Evolutionary conservation across 306 rosid genomes (phyloP).

Genomic region (Heteromeles arbutifolia): DNA sequence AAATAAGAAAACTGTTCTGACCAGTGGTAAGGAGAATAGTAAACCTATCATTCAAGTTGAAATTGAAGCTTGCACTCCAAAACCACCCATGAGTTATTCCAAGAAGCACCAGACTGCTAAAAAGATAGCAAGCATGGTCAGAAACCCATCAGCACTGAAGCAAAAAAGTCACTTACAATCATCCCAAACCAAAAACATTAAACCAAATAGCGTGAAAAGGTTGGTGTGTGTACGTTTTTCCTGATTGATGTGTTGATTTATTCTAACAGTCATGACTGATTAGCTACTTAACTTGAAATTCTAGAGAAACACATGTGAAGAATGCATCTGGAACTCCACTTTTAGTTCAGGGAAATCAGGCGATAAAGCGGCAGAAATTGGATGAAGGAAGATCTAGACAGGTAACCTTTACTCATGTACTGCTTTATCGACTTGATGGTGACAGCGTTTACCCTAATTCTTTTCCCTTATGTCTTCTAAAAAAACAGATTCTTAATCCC

Average conservation of each 20-base stretch:
- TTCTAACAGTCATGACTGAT: not conserved
- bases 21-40: slow-evolving; percentile 2
- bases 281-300: not conserved
- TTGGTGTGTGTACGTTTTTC: not conserved
- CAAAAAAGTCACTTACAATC: slow-evolving; percentile 41
- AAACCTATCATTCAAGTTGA: slow-evolving; percentile 23
- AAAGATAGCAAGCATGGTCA: slow-evolving; percentile 42
- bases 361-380: slow-evolving; percentile 87
- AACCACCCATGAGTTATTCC: slow-evolving; percentile 39
- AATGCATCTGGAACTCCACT: slow-evolving; percentile 35
- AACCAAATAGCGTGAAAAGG: slow-evolving; percentile 31
- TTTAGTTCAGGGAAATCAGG: slow-evolving; percentile 76
- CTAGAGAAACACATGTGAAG: slow-evolving; percentile 31
- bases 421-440: not conserved
- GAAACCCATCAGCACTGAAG: slow-evolving; percentile 35
- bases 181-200: slow-evolving; percentile 26
- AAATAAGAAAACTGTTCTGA: not conserved
- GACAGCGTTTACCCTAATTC: not conserved
- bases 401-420: slow-evolving; percentile 31
- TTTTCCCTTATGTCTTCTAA: not conserved
- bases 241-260: not conserved
- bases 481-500: slow-evolving; percentile 65
- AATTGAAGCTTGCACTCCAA: slow-evolving; percentile 67
- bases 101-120: slow-evolving; percentile 52
- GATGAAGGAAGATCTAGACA: slow-evolving; percentile 86